phyloP scores from a whole-genome alignment of 345 rosid species.

The Boechera divaricarpa region DNA sequence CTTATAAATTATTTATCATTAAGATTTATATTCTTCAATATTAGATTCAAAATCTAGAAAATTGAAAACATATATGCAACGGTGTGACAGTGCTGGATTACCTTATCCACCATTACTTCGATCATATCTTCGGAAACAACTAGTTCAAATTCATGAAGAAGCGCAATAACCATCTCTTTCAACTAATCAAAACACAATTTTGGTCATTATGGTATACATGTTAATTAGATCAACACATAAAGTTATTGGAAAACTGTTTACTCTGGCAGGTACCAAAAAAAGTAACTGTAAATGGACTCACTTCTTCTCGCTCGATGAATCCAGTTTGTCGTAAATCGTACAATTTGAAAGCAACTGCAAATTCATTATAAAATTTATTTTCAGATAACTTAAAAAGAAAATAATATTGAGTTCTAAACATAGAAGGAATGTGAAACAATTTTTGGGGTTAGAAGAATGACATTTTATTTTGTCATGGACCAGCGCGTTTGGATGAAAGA shows the following conservation, averaged over 20 bases:
- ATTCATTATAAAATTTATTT: not conserved
- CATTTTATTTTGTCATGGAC: slow-evolving; percentile 73
- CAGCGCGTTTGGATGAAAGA: slow-evolving; percentile 83
- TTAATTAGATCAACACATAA: not conserved
- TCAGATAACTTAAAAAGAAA: not conserved
- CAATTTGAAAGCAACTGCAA: slow-evolving; percentile 84
- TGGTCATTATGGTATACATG: slow-evolving; percentile 1
- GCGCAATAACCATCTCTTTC: slow-evolving; percentile 94
- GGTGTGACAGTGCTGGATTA: slow-evolving; percentile 24
- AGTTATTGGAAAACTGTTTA: not conserved
- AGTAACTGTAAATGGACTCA: slow-evolving; percentile 32
- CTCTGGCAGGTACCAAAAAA: not conserved
- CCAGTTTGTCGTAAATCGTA: slow-evolving; percentile 91
- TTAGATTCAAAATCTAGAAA: not conserved
- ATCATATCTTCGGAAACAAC: slow-evolving; percentile 68
- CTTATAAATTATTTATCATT: not conserved
- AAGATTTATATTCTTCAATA: not conserved
- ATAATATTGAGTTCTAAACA: not conserved
- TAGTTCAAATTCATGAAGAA: slow-evolving; percentile 86
- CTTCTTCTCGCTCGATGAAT: slow-evolving; percentile 89
- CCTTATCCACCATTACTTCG: slow-evolving; percentile 84
- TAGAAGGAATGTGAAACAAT: slow-evolving; percentile 1
- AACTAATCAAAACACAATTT: slow-evolving; percentile 48
- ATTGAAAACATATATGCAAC: not conserved
- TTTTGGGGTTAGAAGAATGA: slow-evolving; percentile 38